Conservation (phyloP, 2,329 filamentous ascomycete species). For the Metarhizium anisopliae region DNA sequence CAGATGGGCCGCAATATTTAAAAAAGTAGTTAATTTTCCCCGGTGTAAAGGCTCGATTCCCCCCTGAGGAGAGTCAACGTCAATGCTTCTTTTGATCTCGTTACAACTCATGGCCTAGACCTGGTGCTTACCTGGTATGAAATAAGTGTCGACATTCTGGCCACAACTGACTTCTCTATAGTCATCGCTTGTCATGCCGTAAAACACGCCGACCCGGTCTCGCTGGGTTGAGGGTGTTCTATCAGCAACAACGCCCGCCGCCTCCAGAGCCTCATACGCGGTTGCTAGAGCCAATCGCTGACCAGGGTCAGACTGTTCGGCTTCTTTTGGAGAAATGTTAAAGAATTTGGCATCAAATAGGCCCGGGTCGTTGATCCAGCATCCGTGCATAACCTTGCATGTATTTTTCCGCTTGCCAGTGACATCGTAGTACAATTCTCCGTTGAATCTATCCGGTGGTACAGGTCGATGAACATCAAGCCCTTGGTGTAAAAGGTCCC, state of each 20-base stretch:
- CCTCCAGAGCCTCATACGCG: neutral
- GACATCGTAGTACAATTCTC: neutral
- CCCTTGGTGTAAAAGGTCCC: neutral
- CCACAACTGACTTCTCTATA: conserved; percentile 1
- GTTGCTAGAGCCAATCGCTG: neutral
- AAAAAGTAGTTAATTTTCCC: conserved; percentile 3
- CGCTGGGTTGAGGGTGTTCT: neutral
- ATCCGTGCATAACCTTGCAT: neutral
- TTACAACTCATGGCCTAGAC: too few species aligned
- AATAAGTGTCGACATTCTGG: conserved; percentile 3
- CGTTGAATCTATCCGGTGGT: neutral
- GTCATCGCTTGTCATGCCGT: conserved; percentile 4
- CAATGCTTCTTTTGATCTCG: neutral
- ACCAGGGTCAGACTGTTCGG: conserved; percentile 45
- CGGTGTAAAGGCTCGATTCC: conserved; percentile 2
- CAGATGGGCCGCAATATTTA: neutral
- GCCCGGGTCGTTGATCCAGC: conserved; percentile 51
- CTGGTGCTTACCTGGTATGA: conserved; percentile 32
- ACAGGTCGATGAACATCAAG: neutral
- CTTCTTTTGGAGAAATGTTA: conserved; percentile 63
- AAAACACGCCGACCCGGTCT: neutral
- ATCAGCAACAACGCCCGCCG: neutral
- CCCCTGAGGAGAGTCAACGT: conserved; percentile 2
- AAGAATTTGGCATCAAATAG: conserved; percentile 60
- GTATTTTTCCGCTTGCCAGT: conserved; percentile 2